Evolutionary conservation across 2,329 filamentous ascomycete species (phyloP), one percentile per base, ranked within the genome.

Genomic region (Geosmithia morbida): DNA sequence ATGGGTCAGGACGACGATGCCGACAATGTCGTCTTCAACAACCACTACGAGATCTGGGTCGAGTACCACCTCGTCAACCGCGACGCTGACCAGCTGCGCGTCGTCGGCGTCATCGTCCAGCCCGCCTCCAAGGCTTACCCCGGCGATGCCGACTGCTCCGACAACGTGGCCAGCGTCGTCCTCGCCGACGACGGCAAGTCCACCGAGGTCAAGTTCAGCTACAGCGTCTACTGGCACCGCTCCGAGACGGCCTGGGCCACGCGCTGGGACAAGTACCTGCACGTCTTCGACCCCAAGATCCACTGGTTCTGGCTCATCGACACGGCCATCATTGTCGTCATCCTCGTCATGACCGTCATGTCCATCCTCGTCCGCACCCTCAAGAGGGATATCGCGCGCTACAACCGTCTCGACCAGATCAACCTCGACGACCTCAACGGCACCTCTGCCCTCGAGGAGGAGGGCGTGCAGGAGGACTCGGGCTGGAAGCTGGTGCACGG

Each of bases 301-400:
- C 92, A 98, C 65, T 98, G 92, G 92, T 95, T 97, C 70, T 96
- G 89, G 50, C 79, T 98, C 45, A 85, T 97, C 66, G 95, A 95
- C 66, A 96, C 89, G 37, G 86, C 92, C 45, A 81, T 97, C 43
- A 94, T 98, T 51, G 89, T 98, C 46, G 75, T 95, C 45, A 92
- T 97, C 65, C 72, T 97, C 41, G 82, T 90, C 37, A 78, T 88
- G 43, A 95, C 92, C 56, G 92, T 98, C 52, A 83, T 84, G 64
- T 94, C 89, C n/a, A 87, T 97, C 44, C 73, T 98, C 16, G 72
- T 94, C 48, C 79, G 90, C 47, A 88, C 90, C 1, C 70, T 98
- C 50, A 85, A 82, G 65, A 96, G 94, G 71, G 92, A 98, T 60
- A 96, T 98, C 64, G 87, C 88, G 29, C 77, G 92, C 48, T 98